Percentiles rank a stretch among this genome's conserved stretches.
These are phyloP conservation scores for Epichloe amarillans DNA, from an alignment of 2,329 filamentous ascomycete genomes.

Conservation along the genomic window DNA sequence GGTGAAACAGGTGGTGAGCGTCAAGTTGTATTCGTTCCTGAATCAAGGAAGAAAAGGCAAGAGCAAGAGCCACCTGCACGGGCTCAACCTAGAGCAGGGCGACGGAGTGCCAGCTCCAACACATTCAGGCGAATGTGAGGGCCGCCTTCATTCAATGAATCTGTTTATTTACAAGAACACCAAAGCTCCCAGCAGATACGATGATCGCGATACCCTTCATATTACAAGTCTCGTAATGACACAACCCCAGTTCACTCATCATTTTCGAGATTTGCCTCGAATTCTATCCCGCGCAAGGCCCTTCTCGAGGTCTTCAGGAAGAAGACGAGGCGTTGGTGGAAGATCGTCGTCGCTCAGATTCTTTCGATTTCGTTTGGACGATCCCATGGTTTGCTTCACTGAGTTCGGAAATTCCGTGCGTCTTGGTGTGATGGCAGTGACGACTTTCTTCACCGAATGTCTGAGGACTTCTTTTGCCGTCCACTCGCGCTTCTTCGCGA, in stretches of 20 bases:
- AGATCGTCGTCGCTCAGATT: constrained; percentile 38
- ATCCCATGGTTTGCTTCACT: constrained; percentile 30
- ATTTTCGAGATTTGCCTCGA: constrained; percentile 20
- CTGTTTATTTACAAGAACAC: constrained; percentile 9
- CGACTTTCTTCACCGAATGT: constrained; percentile 51
- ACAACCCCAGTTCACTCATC: not conserved
- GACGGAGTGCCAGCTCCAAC: constrained; percentile 65
- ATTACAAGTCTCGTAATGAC: not conserved
- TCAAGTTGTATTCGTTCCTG: constrained; percentile 60
- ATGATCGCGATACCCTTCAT: not conserved
- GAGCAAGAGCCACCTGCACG: constrained; percentile 17
- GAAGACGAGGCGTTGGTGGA: constrained; percentile 43
- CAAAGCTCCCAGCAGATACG: not conserved
- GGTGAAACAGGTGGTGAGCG: constrained; percentile 47
- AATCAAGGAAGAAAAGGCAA: constrained; percentile 38
- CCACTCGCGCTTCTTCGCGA: constrained; percentile 80
- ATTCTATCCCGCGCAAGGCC: constrained; percentile 28
- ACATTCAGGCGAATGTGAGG: constrained; percentile 52
- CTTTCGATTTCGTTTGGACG: constrained; percentile 24
- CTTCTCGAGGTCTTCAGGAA: constrained; percentile 46
- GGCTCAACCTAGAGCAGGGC: constrained; percentile 25
- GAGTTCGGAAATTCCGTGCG: constrained; percentile 47
- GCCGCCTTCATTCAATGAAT: not conserved
- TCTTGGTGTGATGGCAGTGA: constrained; percentile 47
- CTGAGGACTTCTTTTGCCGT: constrained; percentile 59